phyloP scores from a whole-genome alignment of 2,329 filamentous ascomycete genomes.

The Botryotinia globosa region DNA sequence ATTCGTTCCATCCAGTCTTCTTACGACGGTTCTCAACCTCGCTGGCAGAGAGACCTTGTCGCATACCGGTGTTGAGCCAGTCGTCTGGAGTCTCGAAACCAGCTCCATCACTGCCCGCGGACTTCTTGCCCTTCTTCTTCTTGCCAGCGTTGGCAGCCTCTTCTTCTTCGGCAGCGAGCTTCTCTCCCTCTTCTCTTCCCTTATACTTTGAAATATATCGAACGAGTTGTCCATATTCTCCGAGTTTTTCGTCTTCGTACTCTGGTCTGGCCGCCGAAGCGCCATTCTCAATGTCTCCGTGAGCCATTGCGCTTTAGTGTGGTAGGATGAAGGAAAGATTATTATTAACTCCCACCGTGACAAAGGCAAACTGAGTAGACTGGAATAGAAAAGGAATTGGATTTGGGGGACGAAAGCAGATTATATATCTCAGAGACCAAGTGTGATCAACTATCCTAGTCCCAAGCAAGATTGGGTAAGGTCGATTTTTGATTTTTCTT shows the following conservation, averaged over 20 bases:
- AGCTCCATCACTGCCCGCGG: conserved; percentile 39
- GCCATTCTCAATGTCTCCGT: conserved; percentile 20
- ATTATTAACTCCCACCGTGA: conserved; percentile 19
- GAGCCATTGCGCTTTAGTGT: conserved; percentile 15
- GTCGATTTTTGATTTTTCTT: conserved; percentile 9
- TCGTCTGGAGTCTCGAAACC: conserved; percentile 54
- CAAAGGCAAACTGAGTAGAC: conserved; percentile 16
- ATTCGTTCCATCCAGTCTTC: conserved; percentile 68
- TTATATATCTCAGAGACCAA: conserved; percentile 18
- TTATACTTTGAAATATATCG: conserved; percentile 66
- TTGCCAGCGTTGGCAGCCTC: conserved; percentile 41
- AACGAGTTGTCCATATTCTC: conserved; percentile 64
- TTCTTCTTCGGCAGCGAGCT: conserved; percentile 44
- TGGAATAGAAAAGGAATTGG: background rate
- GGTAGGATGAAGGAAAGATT: conserved; percentile 19
- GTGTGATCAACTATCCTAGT: conserved; percentile 17
- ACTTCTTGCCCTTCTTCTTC: conserved; percentile 52
- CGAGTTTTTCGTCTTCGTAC: conserved; percentile 39
- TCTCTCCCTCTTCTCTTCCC: conserved; percentile 53
- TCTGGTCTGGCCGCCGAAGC: conserved; percentile 15
- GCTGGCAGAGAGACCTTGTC: conserved; percentile 55
- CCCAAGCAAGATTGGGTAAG: conserved; percentile 19
- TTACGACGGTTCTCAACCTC: conserved; percentile 65
- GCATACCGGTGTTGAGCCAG: conserved; percentile 67
- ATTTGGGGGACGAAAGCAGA: background rate